Evolutionary conservation across 805 yeast genomes (phyloP), one percentile per base, ranked within the genome.

Genomic region (Candida takata): DNA sequence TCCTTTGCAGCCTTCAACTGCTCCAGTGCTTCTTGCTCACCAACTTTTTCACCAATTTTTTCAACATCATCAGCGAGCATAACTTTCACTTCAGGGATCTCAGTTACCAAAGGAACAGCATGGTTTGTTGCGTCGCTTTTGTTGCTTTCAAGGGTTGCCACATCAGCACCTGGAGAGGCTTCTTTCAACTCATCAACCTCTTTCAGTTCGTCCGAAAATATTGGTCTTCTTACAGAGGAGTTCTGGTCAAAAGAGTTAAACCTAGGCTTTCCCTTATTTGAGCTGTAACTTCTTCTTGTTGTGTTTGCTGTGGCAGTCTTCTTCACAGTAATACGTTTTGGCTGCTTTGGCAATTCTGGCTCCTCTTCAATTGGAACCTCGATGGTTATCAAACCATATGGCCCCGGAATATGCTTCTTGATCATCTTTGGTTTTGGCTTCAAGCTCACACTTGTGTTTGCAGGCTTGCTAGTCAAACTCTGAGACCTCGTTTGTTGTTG

Each of bases 361-460:
- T 41, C 42, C 28, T 49, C 54, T 16, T 52, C 56, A 10, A 67
- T 69, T 0, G 86, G 84, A 4, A 82, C 87, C 46, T 82, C 88
- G 5, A 82, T 64, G 8, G 79, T 67, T 33, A 78, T 71, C 37
- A 82, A 65, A 11, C 92, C 92, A 47, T 74, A 68, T 4, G 84
- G 77, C 2, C 86, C 79, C 3, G 92, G 90, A 31, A 82, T 68
- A 59, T 81, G 82, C 43, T 74, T 79, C 45, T 77, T 79, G 8
- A 80, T 70, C 60, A 72, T 79, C 36, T 62, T 70, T 11, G 65
- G 63, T 23, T 37, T 44, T 9, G 29, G 29, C 18, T 15, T 33
- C 19, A 25, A 19, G 9, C 15, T 29, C 8, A 10, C 14, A 23
- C 13, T 20, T 12, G 20, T 15, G 17, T 24, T 6, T 9, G 25